Evolutionary conservation across 495 filamentous ascomycete genomes (phyloP).

Genomic region (Aspergillus kassunensis): DNA sequence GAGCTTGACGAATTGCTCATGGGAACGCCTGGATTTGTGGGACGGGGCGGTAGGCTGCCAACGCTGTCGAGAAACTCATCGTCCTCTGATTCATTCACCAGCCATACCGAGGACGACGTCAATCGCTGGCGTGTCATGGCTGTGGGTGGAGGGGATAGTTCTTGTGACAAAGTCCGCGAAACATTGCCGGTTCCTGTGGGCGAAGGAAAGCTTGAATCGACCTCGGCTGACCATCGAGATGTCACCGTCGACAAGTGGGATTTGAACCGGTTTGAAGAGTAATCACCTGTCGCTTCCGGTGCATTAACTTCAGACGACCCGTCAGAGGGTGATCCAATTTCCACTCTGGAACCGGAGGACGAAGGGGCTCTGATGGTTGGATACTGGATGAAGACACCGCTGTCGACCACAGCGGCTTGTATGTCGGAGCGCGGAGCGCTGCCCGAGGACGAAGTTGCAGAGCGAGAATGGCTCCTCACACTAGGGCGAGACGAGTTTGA

Average conservation of each 20-base stretch:
- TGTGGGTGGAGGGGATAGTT: conserved; percentile 22
- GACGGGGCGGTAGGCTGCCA: conserved; percentile 37
- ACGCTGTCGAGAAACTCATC: conserved; percentile 40
- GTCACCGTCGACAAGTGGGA: conserved; percentile 71
- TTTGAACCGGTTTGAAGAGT: conserved; percentile 56
- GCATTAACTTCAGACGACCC: conserved; percentile 11
- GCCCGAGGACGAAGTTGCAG: conserved; percentile 37
- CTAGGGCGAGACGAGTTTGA: conserved; percentile 28
- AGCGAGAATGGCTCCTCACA: conserved; percentile 32
- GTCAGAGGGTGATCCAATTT: conserved; percentile 29
- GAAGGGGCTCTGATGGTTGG: conserved; percentile 46
- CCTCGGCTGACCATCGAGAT: conserved; percentile 57
- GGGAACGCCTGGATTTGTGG: conserved; percentile 29
- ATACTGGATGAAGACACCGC: conserved; percentile 44
- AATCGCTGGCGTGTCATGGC: conserved; percentile 29
- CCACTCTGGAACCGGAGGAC: conserved; percentile 44
- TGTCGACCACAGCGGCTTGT: conserved; percentile 35
- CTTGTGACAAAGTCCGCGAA: conserved; percentile 17
- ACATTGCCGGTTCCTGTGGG: conserved; percentile 17
- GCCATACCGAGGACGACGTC: conserved; percentile 41
- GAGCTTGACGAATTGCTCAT: conserved; percentile 35
- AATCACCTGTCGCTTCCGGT: conserved; percentile 33
- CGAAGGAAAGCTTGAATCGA: conserved; percentile 26
- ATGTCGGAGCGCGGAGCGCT: conserved; percentile 38
- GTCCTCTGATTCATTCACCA: conserved; percentile 39